phyloP scores from a whole-genome alignment of 345 rosid species.

The Pelargonium nanum region DNA sequence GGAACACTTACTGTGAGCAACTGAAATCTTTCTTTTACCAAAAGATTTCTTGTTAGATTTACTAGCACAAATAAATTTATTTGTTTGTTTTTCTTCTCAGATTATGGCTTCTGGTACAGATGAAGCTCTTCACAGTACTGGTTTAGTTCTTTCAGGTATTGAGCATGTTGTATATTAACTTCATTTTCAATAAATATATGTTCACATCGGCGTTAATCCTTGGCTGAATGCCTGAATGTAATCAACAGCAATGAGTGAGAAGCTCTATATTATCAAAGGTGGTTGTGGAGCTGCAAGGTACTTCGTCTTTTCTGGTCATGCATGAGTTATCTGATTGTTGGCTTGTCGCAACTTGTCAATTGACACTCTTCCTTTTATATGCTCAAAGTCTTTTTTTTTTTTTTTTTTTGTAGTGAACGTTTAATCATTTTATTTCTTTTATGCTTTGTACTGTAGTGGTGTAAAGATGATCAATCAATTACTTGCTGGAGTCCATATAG shows the following conservation, averaged over 20 bases:
- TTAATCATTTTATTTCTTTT: background rate
- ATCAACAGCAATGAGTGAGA: slow-evolving; percentile 79
- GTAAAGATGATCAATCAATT: slow-evolving; percentile 92
- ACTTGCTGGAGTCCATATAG: slow-evolving; percentile 98
- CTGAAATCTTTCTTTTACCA: slow-evolving; percentile 3
- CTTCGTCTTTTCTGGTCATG: too few relatives aligned
- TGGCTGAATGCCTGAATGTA: slow-evolving; percentile 7
- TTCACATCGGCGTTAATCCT: slow-evolving; percentile 16
- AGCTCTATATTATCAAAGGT: slow-evolving; percentile 84
- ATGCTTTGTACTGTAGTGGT: slow-evolving; percentile 29
- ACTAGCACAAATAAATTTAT: slow-evolving; percentile 6
- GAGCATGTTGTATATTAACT: slow-evolving; percentile 2
- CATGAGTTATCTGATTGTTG: too few relatives aligned
- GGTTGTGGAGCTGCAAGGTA: slow-evolving; percentile 98
- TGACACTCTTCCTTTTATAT: too few relatives aligned
- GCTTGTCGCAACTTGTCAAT: too few relatives aligned
- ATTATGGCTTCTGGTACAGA: slow-evolving; percentile 87
- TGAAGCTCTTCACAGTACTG: slow-evolving; percentile 60
- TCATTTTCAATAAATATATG: background rate
- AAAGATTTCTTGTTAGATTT: slow-evolving; percentile 10
- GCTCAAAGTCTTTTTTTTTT: too few relatives aligned
- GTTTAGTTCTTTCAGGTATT: slow-evolving; percentile 69
- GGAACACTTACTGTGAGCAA: slow-evolving; percentile 80
- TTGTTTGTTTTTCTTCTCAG: slow-evolving; percentile 24
- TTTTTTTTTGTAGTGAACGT: background rate